A percentile compares a stretch with the other conserved stretches of the same genome.
phyloP scores from a whole-genome alignment of 495 filamentous ascomycete genomes.

The Sordaria brevicollis region DNA sequence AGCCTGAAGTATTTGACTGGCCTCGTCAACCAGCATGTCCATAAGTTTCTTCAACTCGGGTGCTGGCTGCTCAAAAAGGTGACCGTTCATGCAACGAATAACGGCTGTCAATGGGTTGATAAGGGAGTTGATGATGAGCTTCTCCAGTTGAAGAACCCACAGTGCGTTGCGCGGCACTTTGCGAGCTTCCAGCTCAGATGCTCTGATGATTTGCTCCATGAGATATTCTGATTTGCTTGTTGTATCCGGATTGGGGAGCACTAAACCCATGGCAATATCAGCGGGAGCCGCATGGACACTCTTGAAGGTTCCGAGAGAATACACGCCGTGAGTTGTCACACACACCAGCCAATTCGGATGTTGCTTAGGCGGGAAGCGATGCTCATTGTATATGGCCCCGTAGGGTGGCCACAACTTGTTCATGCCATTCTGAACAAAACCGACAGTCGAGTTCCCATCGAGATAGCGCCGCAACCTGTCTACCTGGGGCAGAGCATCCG shows the following conservation, averaged over 20 bases:
- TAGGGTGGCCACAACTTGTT: constrained; percentile 57
- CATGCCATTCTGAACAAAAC: constrained; percentile 81
- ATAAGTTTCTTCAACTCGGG: constrained; percentile 42
- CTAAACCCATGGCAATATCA: constrained; percentile 22
- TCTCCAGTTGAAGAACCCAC: constrained; percentile 37
- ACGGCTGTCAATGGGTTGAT: constrained; percentile 76
- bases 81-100: constrained; percentile 62
- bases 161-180: constrained; percentile 38
- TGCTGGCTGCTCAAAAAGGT: constrained; percentile 50
- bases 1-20: constrained; percentile 47
- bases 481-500: constrained; percentile 50
- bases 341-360: constrained; percentile 57
- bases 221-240: constrained; percentile 8
- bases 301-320: constrained; percentile 44
- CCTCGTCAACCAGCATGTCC: constrained; percentile 52
- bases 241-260: constrained; percentile 6
- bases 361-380: constrained; percentile 22
- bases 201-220: constrained; percentile 11
- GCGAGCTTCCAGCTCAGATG: constrained; percentile 32
- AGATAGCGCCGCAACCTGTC: constrained; percentile 52
- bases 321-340: constrained; percentile 65
- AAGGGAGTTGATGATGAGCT: constrained; percentile 68
- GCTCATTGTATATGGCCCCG: constrained; percentile 17
- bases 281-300: constrained; percentile 58
- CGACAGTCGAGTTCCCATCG: constrained; percentile 49